A percentile compares a stretch with the other conserved stretches of the same genome.
Evolutionary conservation across 2,329 filamentous ascomycete species (phyloP).

Genomic region (Pseudohalonectria lignicola): DNA sequence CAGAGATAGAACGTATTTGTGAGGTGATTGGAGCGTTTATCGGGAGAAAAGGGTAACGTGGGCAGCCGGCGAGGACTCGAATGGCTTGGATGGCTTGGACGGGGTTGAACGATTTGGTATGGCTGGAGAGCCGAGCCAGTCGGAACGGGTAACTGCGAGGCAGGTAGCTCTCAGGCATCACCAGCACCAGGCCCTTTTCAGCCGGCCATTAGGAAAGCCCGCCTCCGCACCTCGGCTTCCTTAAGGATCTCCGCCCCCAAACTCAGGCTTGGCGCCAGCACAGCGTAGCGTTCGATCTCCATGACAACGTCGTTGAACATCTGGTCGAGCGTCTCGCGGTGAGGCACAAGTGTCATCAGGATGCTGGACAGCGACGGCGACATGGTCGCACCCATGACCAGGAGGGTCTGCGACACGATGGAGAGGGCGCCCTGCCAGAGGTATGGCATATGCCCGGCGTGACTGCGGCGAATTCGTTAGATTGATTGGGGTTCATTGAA

Average conservation of each 20-base stretch:
- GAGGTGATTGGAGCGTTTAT: too few relatives aligned
- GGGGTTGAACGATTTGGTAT: too few relatives aligned
- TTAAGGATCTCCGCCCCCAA: slow-evolving; percentile 72
- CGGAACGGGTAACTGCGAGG: too few relatives aligned
- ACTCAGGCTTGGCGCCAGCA: slow-evolving; percentile 64
- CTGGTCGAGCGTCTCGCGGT: slow-evolving; percentile 53
- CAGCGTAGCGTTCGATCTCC: slow-evolving; percentile 64
- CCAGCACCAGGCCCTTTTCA: too few relatives aligned
- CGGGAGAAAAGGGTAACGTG: too few relatives aligned
- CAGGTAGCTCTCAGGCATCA: too few relatives aligned
- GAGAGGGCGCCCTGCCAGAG: slow-evolving; percentile 77
- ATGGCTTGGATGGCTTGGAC: too few relatives aligned
- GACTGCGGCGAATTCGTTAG: slow-evolving; percentile 38
- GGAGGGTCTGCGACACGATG: slow-evolving; percentile 69
- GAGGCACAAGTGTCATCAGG: slow-evolving; percentile 43
- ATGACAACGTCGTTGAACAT: slow-evolving; percentile 70
- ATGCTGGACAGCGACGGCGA: slow-evolving; percentile 60
- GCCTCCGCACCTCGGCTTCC: slow-evolving; percentile 64
- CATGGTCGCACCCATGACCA: slow-evolving; percentile 80
- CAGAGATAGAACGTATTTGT: too few relatives aligned
- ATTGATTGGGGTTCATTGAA: slow-evolving; percentile 14
- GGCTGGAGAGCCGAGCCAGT: too few relatives aligned
- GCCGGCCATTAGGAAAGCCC: slow-evolving; percentile 44
- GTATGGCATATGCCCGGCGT: slow-evolving; percentile 76
- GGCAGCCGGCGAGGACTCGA: too few relatives aligned